Base-by-base conservation (phyloP, 2,329 filamentous ascomycete species). In the Ceratocystis papillata region DNA sequence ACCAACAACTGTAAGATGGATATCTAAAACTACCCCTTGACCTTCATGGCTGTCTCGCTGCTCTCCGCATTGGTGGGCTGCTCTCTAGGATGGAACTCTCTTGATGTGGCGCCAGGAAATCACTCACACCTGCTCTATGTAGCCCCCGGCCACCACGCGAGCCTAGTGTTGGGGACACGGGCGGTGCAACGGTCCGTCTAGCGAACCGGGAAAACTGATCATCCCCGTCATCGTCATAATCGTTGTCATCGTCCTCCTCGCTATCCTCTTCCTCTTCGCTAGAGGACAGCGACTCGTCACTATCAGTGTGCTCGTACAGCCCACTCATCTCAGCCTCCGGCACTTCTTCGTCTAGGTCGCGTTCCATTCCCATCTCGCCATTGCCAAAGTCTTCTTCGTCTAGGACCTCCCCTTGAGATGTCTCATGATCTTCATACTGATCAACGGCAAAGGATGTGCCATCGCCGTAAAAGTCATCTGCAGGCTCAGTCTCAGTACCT, bases 281-380 rank as follows among this genome's bases (percentile, higher is more conserved):
- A 71, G 79, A 83, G 67, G 75, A 80, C 63, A 85, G 70, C 63
- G 86, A 85, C 7, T 80, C 86, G 70, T 90, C 87, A 1, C 87
- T 87, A 75, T 90, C 88, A 7, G 88, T 90, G 73, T 90, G 87
- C 77, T 91, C 87, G 76, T 90, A 90, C 70, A 83, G 82, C 30
- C 79, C 83, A 71, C 77, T 78, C 28, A 65, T 25, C 15, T 84
- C 82, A 8, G 80, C 84, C 68, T 88, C 85, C 22, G 87, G 86
- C 45, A 90, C 82, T 67, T 87, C 86, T 62, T 84, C 86, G 73
- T 90, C 87, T 50, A 90, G 78, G 72, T 90, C 81, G n/a, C 80
- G 84, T 63, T 82, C 85, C 82, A 87, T 86, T 71, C 80, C 80
- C 76, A 83, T 77, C 69, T 79, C 77, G 65, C 65, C 68, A 46